Conservation (phyloP, 1,284 basidiomycete species). For the Ustilago vetiveriae region DNA sequence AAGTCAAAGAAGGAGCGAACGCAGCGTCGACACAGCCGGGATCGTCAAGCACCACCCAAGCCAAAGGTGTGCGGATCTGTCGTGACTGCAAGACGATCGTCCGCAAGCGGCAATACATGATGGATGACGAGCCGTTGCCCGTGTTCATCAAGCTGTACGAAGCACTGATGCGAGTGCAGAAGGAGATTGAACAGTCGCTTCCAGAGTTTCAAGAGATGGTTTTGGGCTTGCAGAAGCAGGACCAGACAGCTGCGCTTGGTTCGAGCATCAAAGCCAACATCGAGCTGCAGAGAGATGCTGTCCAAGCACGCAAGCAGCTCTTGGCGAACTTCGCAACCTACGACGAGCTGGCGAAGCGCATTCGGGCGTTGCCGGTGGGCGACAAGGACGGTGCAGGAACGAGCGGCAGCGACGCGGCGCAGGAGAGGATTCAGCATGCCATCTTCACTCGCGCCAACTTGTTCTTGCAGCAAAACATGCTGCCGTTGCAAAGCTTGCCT, state of each 20-base stretch:
- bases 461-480: conserved; percentile 82
- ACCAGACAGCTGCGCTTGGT: conserved; percentile 54
- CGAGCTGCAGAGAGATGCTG: conserved; percentile 71
- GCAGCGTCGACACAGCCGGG: conserved; percentile 12
- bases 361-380: conserved; percentile 74
- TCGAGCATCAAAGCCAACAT: conserved; percentile 60
- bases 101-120: conserved; percentile 79
- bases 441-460: conserved; percentile 79
- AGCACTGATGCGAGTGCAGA: conserved; percentile 78
- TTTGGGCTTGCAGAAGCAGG: conserved; percentile 70
- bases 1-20: conserved; percentile 37
- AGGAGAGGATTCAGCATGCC: conserved; percentile 83
- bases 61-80: conserved; percentile 74
- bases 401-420: conserved; percentile 70
- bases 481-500: conserved; percentile 73
- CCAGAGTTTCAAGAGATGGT: conserved; percentile 79
- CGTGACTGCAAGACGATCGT: conserved; percentile 80
- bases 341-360: conserved; percentile 85
- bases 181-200: conserved; percentile 77
- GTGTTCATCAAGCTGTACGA: conserved; percentile 70
- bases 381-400: conserved; percentile 7
- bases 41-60: conserved; percentile 5
- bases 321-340: conserved; percentile 85
- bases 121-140: conserved; percentile 75
- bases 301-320: conserved; percentile 79